Percentiles rank a stretch among this genome's conserved stretches.
phyloP scores from a whole-genome alignment of 768 basidiomycete genomes.

The Pholiota conissans region DNA sequence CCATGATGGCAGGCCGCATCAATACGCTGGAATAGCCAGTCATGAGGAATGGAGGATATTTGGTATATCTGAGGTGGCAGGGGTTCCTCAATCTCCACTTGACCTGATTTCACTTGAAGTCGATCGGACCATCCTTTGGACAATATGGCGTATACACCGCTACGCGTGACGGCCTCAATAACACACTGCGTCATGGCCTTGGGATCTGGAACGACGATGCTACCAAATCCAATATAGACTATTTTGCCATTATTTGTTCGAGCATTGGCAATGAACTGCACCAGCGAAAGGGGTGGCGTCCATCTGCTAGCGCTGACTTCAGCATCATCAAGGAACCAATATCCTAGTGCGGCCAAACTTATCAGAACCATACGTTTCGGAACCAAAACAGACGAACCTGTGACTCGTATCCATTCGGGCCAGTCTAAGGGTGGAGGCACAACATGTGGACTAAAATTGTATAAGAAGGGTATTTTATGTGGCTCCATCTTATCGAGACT shows the following conservation, averaged over 20 bases:
- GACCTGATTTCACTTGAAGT: slow-evolving; percentile 62
- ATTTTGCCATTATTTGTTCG: slow-evolving; percentile 79
- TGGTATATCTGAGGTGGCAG: slow-evolving; percentile 80
- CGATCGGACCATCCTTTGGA: slow-evolving; percentile 99
- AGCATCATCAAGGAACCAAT: slow-evolving; percentile 96
- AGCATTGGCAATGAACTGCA: slow-evolving; percentile 82
- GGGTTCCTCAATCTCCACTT: slow-evolving; percentile 66
- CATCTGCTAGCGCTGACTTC: slow-evolving; percentile 89
- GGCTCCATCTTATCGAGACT: slow-evolving; percentile 95
- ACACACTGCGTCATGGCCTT: slow-evolving; percentile 90
- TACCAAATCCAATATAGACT: slow-evolving; percentile 97
- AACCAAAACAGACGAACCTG: slow-evolving; percentile 47
- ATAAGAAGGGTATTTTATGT: slow-evolving; percentile 96
- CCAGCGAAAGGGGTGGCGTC: slow-evolving; percentile 78
- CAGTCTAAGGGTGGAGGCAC: slow-evolving; percentile 96
- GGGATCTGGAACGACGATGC: slow-evolving; percentile 95
- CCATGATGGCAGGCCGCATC: slow-evolving; percentile 99
- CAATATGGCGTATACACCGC: slow-evolving; percentile 88
- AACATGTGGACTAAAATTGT: slow-evolving; percentile 91
- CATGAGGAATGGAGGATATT: slow-evolving; percentile 87
- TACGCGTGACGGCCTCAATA: slow-evolving; percentile 81
- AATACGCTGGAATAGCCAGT: slow-evolving; percentile 93
- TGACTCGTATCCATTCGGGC: slow-evolving; percentile 98
- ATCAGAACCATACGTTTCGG: not conserved
- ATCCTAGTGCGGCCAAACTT: slow-evolving; percentile 51